Evolutionary conservation across 2,329 filamentous ascomycete genomes (phyloP), one percentile per base, ranked within the genome.

Genomic region (Simplicillium sp.): DNA sequence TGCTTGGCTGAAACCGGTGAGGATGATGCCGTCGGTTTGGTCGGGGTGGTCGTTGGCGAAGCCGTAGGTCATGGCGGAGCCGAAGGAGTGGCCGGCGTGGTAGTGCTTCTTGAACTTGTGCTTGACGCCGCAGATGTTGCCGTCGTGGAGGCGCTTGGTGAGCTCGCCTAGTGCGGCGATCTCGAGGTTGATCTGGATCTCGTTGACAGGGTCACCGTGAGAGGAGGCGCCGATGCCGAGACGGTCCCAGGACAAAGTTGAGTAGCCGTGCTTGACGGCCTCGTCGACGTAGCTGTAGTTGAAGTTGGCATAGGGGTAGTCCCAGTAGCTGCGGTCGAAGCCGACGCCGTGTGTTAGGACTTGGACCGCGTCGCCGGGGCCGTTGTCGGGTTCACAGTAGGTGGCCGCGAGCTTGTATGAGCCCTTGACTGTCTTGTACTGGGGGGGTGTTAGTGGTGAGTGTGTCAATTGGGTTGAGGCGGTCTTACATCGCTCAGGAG

Each of bases 81-180:
- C 80, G 48, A 79, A 83, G 0, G 73, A 78, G 61, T 84, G 78
- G 11, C 79, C 80, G 13, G 80, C 65, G 53, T 83, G 78, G 8
- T 78, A 61, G 17, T 76, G 59, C 50, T 71, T 68, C 35, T 51
- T 43, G 48, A 59, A 66, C 15, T 46, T 47, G 36, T 55, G 48
- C 20, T 53, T 53, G n/a, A 73, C 54, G 15, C 60, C 57, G 0
- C 61, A 53, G 17, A 82, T 58, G 0, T 52, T 50, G 36, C 71
- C 69, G 2, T 55, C 49, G 25, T 71, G 70, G 2, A 77, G 60
- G 46, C 61, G 57, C 11, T 54, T 53, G 0, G 77, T 82, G 4
- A 84, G 58, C 2, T 64, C 60, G 29, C 64, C 61, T 17, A 82
- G 67, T 9, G 75, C 75, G 18, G 70, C 69, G n/a, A 80, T 59